Evolutionary conservation across 2,329 filamentous ascomycete species (phyloP).

Genomic region (Cercospora sesami): DNA sequence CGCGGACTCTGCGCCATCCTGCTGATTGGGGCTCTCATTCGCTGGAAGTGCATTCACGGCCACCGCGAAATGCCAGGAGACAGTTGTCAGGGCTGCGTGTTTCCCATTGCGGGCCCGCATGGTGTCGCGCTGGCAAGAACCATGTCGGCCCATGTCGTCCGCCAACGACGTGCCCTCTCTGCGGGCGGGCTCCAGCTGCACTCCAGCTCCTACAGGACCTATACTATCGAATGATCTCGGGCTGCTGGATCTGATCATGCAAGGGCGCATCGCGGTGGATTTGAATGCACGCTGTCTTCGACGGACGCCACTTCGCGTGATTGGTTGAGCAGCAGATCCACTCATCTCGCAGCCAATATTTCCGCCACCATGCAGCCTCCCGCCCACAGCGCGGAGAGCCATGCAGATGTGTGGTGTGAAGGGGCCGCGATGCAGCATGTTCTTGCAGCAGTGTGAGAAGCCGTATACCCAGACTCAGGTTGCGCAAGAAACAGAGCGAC

Average conservation of each 20-base stretch:
- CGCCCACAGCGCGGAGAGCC: not conserved
- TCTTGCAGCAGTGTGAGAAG: not conserved
- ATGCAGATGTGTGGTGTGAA: not conserved
- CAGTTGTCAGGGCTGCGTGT: not conserved
- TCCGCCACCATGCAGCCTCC: conserved; percentile 3
- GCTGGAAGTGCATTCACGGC: not conserved
- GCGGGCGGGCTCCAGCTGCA: not conserved
- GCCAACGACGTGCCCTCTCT: not conserved
- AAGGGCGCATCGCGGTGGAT: not conserved
- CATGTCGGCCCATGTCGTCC: not conserved
- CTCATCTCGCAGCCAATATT: conserved; percentile 5
- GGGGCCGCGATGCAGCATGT: not conserved
- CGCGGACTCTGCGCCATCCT: not conserved
- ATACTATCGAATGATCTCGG: not conserved
- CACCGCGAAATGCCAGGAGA: not conserved
- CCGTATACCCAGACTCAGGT: not conserved
- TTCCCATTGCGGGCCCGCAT: not conserved
- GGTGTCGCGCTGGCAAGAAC: not conserved
- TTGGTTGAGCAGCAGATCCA: not conserved
- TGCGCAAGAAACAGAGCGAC: not conserved
- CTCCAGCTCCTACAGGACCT: not conserved
- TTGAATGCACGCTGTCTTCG: not conserved
- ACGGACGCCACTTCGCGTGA: not conserved
- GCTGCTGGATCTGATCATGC: not conserved
- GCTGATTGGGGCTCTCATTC: not conserved